Percentiles rank a stretch among this genome's conserved stretches.
Conservation (phyloP, 2,329 filamentous ascomycete species). For the Periconia sp. region DNA sequence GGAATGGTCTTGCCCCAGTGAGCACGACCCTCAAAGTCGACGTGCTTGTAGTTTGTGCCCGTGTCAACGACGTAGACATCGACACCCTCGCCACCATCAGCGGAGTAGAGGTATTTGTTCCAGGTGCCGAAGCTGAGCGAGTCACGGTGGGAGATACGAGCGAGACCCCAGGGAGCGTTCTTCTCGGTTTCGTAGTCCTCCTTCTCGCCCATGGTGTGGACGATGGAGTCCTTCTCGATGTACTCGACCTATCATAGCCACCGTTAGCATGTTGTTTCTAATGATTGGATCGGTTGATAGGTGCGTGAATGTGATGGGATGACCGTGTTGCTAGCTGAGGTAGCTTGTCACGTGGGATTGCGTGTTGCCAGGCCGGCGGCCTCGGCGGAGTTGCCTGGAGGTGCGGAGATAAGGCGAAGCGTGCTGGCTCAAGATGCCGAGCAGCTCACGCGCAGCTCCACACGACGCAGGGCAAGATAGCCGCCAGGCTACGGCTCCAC, state of each 20-base stretch:
- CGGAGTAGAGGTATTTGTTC: constrained; percentile 96
- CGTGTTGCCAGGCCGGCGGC: constrained; percentile 21
- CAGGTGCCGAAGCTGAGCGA: constrained; percentile 85
- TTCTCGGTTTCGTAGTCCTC: constrained; percentile 67
- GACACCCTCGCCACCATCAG: constrained; percentile 91
- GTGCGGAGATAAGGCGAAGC: constrained; percentile 28
- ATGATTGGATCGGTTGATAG: neutral
- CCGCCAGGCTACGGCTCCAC: neutral
- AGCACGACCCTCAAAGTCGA: constrained; percentile 96
- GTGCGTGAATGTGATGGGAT: constrained; percentile 15
- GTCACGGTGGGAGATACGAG: constrained; percentile 94
- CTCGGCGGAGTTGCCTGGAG: constrained; percentile 22
- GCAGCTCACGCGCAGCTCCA: neutral
- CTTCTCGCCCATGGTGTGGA: constrained; percentile 69
- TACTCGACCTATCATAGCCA: constrained; percentile 76
- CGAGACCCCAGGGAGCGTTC: constrained; percentile 97
- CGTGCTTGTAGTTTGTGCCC: constrained; percentile 89
- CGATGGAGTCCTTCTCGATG: constrained; percentile 91
- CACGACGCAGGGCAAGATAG: neutral
- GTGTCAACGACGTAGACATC: constrained; percentile 99
- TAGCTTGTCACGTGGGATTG: constrained; percentile 26
- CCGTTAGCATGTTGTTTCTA: constrained; percentile 19
- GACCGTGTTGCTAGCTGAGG: constrained; percentile 1
- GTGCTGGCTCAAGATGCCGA: neutral
- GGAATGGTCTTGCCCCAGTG: constrained; percentile 98